These are phyloP conservation scores for Amaranthus cruentus DNA, from an alignment of 148 eudicot species.

Conservation along the genomic window DNA sequence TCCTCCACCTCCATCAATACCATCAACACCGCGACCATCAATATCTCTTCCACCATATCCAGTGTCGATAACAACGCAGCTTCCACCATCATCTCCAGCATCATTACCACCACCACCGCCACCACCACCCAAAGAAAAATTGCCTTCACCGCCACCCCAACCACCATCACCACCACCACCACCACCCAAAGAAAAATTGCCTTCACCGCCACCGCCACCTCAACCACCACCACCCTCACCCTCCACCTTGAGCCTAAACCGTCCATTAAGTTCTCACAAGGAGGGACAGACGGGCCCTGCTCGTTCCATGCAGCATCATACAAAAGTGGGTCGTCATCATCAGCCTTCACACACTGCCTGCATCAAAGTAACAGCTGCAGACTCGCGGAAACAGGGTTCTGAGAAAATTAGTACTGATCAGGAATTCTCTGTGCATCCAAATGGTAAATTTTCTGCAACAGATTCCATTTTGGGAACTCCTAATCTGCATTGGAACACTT, in stretches of 20 bases:
- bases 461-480: slow-evolving; percentile 46
- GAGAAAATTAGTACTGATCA: slow-evolving; percentile 1
- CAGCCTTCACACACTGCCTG: slow-evolving; percentile 19
- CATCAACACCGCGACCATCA: not conserved
- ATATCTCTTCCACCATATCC: not conserved
- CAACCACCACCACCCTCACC: slow-evolving; percentile 12
- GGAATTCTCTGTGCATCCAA: slow-evolving; percentile 30
- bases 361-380: slow-evolving; percentile 13
- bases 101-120: slow-evolving; percentile 5
- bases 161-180: slow-evolving; percentile 13
- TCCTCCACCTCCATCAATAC: not conserved
- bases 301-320: slow-evolving; percentile 13
- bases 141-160: not conserved
- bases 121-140: not conserved
- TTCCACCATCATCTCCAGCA: not conserved
- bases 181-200: not conserved
- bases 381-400: slow-evolving; percentile 24
- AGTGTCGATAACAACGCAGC: not conserved
- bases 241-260: slow-evolving; percentile 13
- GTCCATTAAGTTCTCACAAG: slow-evolving; percentile 26
- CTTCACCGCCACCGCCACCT: not conserved
- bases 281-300: slow-evolving; percentile 29
- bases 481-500: slow-evolving; percentile 36
- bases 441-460: slow-evolving; percentile 31
- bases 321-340: slow-evolving; percentile 7